These are phyloP conservation scores for Chalaropsis thielavioides DNA, from an alignment of 2,329 filamentous ascomycete species.

Conservation along the genomic window DNA sequence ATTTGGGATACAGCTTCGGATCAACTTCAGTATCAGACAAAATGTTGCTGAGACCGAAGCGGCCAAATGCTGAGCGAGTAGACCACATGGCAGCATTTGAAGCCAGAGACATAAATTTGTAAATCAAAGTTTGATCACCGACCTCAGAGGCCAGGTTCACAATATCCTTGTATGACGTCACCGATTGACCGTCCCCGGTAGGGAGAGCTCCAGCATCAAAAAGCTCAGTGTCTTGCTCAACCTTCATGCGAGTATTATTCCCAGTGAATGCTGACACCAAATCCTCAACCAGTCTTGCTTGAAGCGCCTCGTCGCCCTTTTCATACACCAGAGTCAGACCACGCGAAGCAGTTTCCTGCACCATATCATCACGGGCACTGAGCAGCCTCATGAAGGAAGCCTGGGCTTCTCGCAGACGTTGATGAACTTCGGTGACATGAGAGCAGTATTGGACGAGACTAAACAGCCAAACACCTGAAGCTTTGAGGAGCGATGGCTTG, in stretches of 20 bases:
- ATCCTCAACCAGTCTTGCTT: slow-evolving; percentile 71
- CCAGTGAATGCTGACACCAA: slow-evolving; percentile 81
- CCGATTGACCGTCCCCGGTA: slow-evolving; percentile 73
- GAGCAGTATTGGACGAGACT: slow-evolving; percentile 84
- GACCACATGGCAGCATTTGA: slow-evolving; percentile 96
- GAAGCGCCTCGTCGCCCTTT: slow-evolving; percentile 67
- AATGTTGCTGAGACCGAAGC: slow-evolving; percentile 84
- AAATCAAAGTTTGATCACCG: slow-evolving; percentile 88
- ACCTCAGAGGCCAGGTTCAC: slow-evolving; percentile 94
- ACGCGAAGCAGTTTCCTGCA: slow-evolving; percentile 87
- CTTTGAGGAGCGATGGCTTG: slow-evolving; percentile 80
- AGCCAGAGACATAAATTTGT: slow-evolving; percentile 95
- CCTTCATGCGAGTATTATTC: slow-evolving; percentile 58
- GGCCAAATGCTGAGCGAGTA: slow-evolving; percentile 86
- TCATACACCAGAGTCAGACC: slow-evolving; percentile 90
- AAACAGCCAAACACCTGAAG: slow-evolving; percentile 88
- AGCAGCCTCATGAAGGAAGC: slow-evolving; percentile 77
- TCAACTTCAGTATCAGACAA: slow-evolving; percentile 79
- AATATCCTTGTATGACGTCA: slow-evolving; percentile 96
- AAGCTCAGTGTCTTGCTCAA: slow-evolving; percentile 79
- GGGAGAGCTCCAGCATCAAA: slow-evolving; percentile 85
- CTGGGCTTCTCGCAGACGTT: slow-evolving; percentile 63
- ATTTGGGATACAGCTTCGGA: slow-evolving; percentile 86
- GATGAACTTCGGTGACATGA: slow-evolving; percentile 58
- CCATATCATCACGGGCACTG: slow-evolving; percentile 77